Evolutionary conservation across 768 basidiomycete species (phyloP).

Genomic region (Mycena filopes): DNA sequence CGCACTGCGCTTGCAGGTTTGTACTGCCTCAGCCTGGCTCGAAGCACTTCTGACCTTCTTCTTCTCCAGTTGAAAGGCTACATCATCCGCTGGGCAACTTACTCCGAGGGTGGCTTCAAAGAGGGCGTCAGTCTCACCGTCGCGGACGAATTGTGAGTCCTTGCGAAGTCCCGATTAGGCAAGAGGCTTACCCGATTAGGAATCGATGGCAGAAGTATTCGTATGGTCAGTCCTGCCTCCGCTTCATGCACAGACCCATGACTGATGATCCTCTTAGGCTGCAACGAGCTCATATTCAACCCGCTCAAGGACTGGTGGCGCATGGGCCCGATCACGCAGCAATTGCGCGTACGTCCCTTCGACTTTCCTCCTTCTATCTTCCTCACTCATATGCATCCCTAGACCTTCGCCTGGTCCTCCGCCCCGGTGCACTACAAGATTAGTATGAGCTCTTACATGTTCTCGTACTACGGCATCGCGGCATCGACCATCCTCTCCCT

Average conservation of each 20-base stretch:
- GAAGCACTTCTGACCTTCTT: neutral
- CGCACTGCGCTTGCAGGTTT: slow-evolving; percentile 70
- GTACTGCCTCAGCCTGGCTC: slow-evolving; percentile 8
- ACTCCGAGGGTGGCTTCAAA: slow-evolving; percentile 87
- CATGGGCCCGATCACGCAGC: slow-evolving; percentile 85
- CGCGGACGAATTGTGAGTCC: slow-evolving; percentile 72
- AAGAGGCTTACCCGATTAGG: no score
- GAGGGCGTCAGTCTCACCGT: slow-evolving; percentile 92
- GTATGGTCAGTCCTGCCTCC: slow-evolving; percentile 59
- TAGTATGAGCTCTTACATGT: slow-evolving; percentile 80
- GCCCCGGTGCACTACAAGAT: slow-evolving; percentile 89
- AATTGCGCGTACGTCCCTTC: slow-evolving; percentile 57
- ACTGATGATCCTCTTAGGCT: slow-evolving; percentile 51
- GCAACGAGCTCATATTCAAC: slow-evolving; percentile 86
- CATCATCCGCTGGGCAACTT: slow-evolving; percentile 87
- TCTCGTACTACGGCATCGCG: slow-evolving; percentile 72
- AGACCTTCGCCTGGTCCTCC: slow-evolving; percentile 75
- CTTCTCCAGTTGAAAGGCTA: slow-evolving; percentile 64
- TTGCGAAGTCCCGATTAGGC: neutral
- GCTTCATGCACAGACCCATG: neutral
- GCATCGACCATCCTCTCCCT: slow-evolving; percentile 70
- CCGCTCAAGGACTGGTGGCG: slow-evolving; percentile 83
- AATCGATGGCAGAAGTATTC: slow-evolving; percentile 94
- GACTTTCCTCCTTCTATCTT: neutral
- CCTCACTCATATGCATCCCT: neutral